Evolutionary conservation across 2,329 filamentous ascomycete species (phyloP).

Genomic region (Sporothrix mexicana): DNA sequence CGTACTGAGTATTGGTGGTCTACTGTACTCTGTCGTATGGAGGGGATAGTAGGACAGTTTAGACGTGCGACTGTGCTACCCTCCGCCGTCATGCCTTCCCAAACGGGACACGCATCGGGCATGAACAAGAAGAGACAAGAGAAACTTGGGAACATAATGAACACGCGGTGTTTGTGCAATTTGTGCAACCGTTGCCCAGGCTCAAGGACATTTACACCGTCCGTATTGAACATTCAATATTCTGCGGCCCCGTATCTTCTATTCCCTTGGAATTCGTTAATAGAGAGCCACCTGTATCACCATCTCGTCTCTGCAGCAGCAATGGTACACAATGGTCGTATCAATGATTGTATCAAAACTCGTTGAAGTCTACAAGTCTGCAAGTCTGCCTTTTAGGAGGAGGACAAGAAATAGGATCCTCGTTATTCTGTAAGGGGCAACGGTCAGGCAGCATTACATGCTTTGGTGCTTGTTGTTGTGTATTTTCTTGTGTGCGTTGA

Average conservation of each 20-base stretch:
- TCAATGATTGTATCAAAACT: background rate
- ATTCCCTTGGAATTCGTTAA: background rate
- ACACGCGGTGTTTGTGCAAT: too few relatives aligned
- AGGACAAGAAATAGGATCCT: background rate
- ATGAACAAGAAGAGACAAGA: background rate
- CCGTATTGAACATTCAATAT: slow-evolving; percentile 3
- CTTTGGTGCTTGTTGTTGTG: background rate
- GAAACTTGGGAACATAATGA: background rate
- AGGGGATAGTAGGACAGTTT: background rate
- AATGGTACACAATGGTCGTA: background rate
- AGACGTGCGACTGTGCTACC: background rate
- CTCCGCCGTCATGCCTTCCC: background rate
- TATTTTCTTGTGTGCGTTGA: background rate
- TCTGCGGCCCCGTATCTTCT: background rate
- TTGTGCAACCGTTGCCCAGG: background rate
- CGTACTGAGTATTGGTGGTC: too few relatives aligned
- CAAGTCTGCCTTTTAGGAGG: too few relatives aligned
- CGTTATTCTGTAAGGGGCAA: background rate
- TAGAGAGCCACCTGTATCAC: background rate
- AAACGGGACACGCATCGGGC: background rate
- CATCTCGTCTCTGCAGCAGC: background rate
- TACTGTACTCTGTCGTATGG: too few relatives aligned
- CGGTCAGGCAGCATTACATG: slow-evolving; percentile 1
- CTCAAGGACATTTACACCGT: too few relatives aligned
- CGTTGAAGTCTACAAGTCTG: background rate